Percentiles rank a stretch among this genome's conserved stretches.
Conservation (phyloP, 441 rosid genomes). For the Sinapis alba region DNA sequence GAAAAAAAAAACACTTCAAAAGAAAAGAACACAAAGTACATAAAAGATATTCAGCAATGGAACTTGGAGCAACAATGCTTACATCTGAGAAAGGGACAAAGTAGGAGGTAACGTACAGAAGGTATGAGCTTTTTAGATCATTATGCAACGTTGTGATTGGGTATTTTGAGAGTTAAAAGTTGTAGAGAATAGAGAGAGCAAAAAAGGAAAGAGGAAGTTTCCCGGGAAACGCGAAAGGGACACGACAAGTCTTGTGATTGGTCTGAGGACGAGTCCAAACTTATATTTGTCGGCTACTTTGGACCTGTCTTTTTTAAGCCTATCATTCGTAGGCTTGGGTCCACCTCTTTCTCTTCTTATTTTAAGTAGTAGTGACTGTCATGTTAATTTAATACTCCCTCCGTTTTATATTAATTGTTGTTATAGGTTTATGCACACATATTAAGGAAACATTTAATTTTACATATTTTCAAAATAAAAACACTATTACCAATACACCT, state of each 20-base stretch:
- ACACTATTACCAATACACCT: too few relatives aligned
- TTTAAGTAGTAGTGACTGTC: conserved; percentile 11
- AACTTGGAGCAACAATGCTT: too few relatives aligned
- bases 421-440: too few relatives aligned
- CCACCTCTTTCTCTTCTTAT: background rate
- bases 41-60: too few relatives aligned
- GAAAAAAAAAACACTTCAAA: background rate
- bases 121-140: too few relatives aligned
- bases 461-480: too few relatives aligned
- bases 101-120: background rate
- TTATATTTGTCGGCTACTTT: conserved; percentile 27
- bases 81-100: conserved; percentile 7
- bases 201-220: conserved; percentile 10
- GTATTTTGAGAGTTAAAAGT: background rate
- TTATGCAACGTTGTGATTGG: too few relatives aligned
- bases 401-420: too few relatives aligned
- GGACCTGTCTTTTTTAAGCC: background rate
- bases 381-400: conserved; percentile 11
- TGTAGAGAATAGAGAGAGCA: background rate
- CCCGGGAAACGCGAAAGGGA: conserved; percentile 25
- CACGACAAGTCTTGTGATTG: conserved; percentile 29
- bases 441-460: too few relatives aligned
- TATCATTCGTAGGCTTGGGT: conserved; percentile 23
- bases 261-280: conserved; percentile 21
- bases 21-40: background rate